Percentiles rank a stretch among this genome's conserved stretches.
These are phyloP conservation scores for Agrocybe praecox DNA, from an alignment of 768 basidiomycete genomes.

Conservation along the genomic window DNA sequence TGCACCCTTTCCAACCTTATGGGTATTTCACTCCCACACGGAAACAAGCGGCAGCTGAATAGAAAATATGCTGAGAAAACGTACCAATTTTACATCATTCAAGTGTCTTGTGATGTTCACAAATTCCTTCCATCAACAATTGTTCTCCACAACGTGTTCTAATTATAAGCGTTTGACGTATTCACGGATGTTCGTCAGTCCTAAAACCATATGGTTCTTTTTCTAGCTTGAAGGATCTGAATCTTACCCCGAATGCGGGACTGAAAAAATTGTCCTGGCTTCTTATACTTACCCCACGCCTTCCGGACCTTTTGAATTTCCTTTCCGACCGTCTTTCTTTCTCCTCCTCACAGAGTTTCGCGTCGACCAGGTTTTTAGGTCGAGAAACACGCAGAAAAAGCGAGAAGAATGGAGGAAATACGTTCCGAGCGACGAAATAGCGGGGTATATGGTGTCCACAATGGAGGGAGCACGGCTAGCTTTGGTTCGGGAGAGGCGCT, in stretches of 20 bases:
- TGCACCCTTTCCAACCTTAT: neutral
- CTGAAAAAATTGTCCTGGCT: neutral
- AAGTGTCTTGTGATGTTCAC: neutral
- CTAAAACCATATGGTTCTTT: constrained; percentile 8
- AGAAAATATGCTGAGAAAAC: neutral
- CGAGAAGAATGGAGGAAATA: constrained; percentile 37
- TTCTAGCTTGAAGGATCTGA: constrained; percentile 17
- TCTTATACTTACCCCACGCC: constrained; percentile 15
- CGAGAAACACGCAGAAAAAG: constrained; percentile 7
- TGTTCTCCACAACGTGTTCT: neutral
- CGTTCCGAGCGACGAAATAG: constrained; percentile 30
- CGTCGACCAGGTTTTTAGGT: constrained; percentile 4
- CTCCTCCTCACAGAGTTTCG: constrained; percentile 13
- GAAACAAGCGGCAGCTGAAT: neutral
- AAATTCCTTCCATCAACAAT: neutral
- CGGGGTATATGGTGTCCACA: constrained; percentile 31
- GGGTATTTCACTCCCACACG: neutral
- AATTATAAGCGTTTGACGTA: constrained; percentile 1
- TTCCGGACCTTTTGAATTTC: neutral
- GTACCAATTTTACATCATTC: neutral
- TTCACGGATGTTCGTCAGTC: constrained; percentile 5
- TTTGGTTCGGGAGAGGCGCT: constrained; percentile 34
- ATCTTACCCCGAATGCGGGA: constrained; percentile 13
- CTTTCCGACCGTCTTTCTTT: constrained; percentile 5
- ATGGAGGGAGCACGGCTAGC: constrained; percentile 30